Base-by-base conservation (phyloP, 1,139 yeast genomes). In the Diutina siamensis region DNA sequence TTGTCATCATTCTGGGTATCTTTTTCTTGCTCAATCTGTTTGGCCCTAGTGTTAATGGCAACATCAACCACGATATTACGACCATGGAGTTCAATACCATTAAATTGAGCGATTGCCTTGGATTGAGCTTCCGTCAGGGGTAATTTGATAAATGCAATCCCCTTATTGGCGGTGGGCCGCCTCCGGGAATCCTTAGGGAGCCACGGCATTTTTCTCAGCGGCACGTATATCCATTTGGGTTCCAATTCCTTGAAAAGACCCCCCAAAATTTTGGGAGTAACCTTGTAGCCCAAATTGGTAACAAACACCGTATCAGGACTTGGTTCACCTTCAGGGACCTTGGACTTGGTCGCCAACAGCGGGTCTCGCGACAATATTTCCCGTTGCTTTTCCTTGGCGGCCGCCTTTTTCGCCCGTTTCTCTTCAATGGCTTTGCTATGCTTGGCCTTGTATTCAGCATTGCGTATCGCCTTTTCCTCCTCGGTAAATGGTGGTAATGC, bases 81-180 rank as follows among this genome's bases (percentile, higher is more conserved):
- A 46, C 79, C 84, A 49, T 68, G 68, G 52, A 76, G 61, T 46
- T 65, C 69, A 48, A 62, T 64, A 44, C 81, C 83, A 51, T 75
- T 70, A 57, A 72, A 76, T 52, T 74, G 67, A 28, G 64, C 67
- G 50, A 78, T 68, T 15, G 78, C 80, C 53, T 62, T 55, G 55
- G 65, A 60, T 58, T 76, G 82, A 41, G 59, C 57, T 50, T 71
- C 76, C 51, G 72, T 73, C 53, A 59, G 59, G 35, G 67, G 57
- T 54, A 79, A 75, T 54, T 71, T 76, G 48, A 77, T 75, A 61
- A 79, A 79, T 2, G 83, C 84, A 61, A 75, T 76, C 44, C 85
- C 84, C 60, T 74, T 76, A 59, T 77, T 77, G 59, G 65, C 73
- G 52, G 72, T 68, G 44, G 60, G 63, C 47, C 64, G 57, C 51